These are phyloP conservation scores for Pyricularia pennisetigena DNA, from an alignment of 2,329 filamentous ascomycete species.

Conservation along the genomic window DNA sequence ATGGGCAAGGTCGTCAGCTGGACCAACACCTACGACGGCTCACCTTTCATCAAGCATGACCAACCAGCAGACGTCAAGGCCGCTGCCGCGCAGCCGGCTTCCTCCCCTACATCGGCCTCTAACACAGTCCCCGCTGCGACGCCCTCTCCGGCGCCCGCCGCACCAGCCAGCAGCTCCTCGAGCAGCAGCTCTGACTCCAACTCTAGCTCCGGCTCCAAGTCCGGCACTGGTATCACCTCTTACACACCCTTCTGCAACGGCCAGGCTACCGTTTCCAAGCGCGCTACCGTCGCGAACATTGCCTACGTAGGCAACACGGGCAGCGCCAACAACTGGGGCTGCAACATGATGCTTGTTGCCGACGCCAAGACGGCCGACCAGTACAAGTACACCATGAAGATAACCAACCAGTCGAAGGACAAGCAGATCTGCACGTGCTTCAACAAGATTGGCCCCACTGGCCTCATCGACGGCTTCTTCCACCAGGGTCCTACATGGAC, in stretches of 20 bases:
- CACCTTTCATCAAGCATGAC: conserved; percentile 18
- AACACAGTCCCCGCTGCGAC: conserved; percentile 71
- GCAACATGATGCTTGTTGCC: conserved; percentile 39
- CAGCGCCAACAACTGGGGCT: conserved; percentile 29
- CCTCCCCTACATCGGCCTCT: conserved; percentile 17
- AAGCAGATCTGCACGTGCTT: conserved; percentile 30
- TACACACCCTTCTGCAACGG: conserved; percentile 19
- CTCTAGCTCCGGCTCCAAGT: background rate
- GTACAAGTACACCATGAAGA: conserved; percentile 34
- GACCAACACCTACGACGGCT: conserved; percentile 12
- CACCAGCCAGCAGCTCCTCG: no score
- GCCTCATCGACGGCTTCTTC: conserved; percentile 38
- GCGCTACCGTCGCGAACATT: conserved; percentile 35
- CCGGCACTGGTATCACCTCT: conserved; percentile 7
- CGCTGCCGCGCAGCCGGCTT: conserved; percentile 8
- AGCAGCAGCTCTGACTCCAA: background rate
- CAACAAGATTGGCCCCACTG: conserved; percentile 41
- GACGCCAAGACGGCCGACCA: conserved; percentile 20
- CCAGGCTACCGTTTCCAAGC: conserved; percentile 15
- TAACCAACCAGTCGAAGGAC: conserved; percentile 22
- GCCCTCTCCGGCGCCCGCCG: conserved; percentile 34
- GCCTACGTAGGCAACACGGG: conserved; percentile 38
- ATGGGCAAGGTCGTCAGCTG: conserved; percentile 17
- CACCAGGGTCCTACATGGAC: conserved; percentile 30
- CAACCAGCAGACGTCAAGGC: conserved; percentile 10